Base-by-base conservation (phyloP, 2,329 filamentous ascomycete genomes). In the Lachnellula suecica region DNA sequence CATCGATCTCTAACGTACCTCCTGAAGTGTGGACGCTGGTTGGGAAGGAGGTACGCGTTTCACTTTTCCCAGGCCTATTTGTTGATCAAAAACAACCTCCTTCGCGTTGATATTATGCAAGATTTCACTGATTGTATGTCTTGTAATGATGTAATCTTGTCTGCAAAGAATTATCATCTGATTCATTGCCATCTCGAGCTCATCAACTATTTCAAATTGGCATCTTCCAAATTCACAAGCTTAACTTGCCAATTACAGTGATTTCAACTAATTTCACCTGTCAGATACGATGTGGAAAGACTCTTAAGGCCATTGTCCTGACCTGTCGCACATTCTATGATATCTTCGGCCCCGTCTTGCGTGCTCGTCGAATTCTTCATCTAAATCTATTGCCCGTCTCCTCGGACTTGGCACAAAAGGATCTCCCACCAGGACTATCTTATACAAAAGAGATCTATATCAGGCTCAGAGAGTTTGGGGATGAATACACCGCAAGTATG, bases 261-360 rank as follows among this genome's bases (percentile, higher is more conserved):
- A 31, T 31, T 31, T 31, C 8, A 15, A 31, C 15, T 15, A 15
- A 31, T 8, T 31, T 8, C 29, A 22, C 11, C 15, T 40, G 17
- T 13, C 10, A 40, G 37, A 40, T 40, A 40, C n/a, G 10, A 2
- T 40, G 37, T 22, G 10, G 11, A 40, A 40, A 15, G 4, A 40
- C 37, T 4, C 37, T 40, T 10, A 40, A 40, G 34, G 29, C 50
- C n/a, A 59, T 79, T 73, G 51, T 78, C 4, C 6, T 7, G 35
- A 24, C 43, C 7, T 50, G 49, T 25, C 45, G 42, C 17, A 17
- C 25, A 9, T 56, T 56, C 40, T 25, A 37, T 23, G 45, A 52
- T 27, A 43, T 49, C 9, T 56, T 56, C 35, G 23, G 13, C 2
- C 53, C 49, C 9, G 20, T 37, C 9, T 24, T 52, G 6, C 27